A percentile compares a stretch with the other conserved stretches of the same genome.
phyloP scores from a whole-genome alignment of 2,329 filamentous ascomycete genomes.

The Xylariaceae sp. region DNA sequence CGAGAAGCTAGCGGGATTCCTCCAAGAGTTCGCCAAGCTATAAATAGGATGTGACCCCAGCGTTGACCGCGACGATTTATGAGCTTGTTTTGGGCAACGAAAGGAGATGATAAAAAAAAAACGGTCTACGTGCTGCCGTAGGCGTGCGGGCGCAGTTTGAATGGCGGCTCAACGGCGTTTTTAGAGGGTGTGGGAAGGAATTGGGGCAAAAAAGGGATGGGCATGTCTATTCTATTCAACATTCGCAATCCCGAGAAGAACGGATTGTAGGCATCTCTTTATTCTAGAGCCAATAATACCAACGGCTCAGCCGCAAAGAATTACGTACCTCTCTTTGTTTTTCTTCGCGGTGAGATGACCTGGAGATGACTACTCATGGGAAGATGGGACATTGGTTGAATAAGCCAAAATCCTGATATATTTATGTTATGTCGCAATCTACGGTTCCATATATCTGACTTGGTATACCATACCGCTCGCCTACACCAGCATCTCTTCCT shows the following conservation, averaged over 20 bases:
- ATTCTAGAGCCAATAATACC: no score
- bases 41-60: slow-evolving; percentile 14
- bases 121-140: neutral
- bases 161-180: slow-evolving; percentile 13
- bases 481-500: slow-evolving; percentile 43
- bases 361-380: no score
- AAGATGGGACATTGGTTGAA: no score
- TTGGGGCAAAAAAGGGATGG: neutral
- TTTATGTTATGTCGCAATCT: neutral
- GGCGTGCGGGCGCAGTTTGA: neutral
- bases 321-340: no score
- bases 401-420: no score
- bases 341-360: no score
- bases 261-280: neutral
- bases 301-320: no score
- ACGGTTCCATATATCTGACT: neutral
- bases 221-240: slow-evolving; percentile 6
- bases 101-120: neutral
- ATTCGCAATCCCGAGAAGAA: neutral
- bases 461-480: neutral
- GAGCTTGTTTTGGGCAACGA: neutral
- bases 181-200: neutral
- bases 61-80: neutral
- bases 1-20: slow-evolving; percentile 62
- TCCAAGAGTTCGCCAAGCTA: slow-evolving; percentile 49